Evolutionary conservation across 106 monocot species (phyloP), one percentile per base, ranked within the genome.

Genomic region (Allium cepa): DNA sequence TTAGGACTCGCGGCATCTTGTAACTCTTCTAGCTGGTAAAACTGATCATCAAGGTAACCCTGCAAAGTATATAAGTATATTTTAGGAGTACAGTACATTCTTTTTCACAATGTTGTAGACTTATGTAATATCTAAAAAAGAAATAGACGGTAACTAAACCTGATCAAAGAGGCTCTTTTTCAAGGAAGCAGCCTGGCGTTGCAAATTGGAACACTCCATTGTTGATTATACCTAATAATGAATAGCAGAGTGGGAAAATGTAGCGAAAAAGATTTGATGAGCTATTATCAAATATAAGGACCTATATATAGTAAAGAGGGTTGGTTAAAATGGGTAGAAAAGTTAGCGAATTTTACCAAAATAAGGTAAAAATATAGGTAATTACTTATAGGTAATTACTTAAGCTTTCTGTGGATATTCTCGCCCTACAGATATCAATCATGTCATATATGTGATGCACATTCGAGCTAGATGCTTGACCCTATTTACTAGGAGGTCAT

Each of bases 1-100:
- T 96, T 91, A 50, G 91, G 95, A 73, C 81, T 96, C 66, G 67
- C 79, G 13, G 88, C 95, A 86, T 96, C 95, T 70, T 96, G 86
- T 71, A 92, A 75, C 46, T 88, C 88, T 72, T 96, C 95, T 18
- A 96, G 73, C 78, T 96, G 84, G 72, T 75, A 71, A 63, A 96
- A 96, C 60, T 96, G 95, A 26, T 96, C 91, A 59, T 91, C 95
- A 45, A 96, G 77, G 80, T 82, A 88, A 36, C 95, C 36, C 36
- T 36, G 36, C 5, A 36, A 36, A 36, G 22, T 22, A 0, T 22
- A 22, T 22, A 22, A 22, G 22, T 22, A 36, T 36, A 36, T 36
- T 4, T 36, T 36, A 36, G 3, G 36, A 36, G 22, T 22, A 22
- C 22, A 22, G 22, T 22, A 22, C 22, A 22, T 22, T 22, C 22